These are phyloP conservation scores for Stenogyne calaminthoides DNA, from an alignment of 305 asterid genomes.

Conservation along the genomic window DNA sequence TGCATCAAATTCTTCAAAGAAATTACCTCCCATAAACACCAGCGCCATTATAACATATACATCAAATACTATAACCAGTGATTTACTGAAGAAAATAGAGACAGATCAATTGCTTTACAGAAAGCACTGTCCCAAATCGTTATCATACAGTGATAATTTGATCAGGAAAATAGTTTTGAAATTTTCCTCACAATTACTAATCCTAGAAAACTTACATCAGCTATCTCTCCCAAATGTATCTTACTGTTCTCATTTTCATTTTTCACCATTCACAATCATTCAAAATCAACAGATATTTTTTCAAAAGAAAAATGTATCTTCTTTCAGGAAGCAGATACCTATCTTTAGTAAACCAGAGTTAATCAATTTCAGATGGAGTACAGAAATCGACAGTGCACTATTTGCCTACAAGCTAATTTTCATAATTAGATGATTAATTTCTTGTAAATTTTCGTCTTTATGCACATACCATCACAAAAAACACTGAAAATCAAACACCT, in stretches of 20 bases:
- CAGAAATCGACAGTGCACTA: neutral
- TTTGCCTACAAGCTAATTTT: neutral
- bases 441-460: neutral
- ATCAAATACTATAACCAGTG: neutral
- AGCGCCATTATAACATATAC: neutral
- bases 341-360: neutral
- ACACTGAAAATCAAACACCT: no score
- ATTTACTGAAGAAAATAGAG: neutral
- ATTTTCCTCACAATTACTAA: neutral
- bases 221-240: neutral
- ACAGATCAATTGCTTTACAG: neutral
- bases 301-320: neutral
- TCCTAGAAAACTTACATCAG: neutral
- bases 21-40: no score
- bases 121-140: neutral
- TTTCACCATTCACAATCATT: neutral
- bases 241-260: neutral
- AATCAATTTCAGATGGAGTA: neutral
- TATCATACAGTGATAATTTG: neutral
- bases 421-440: neutral
- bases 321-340: neutral
- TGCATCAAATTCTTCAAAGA: neutral
- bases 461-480: neutral
- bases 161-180: neutral
- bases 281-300: constrained; percentile 5